Base-by-base conservation (phyloP, 73 alveolate genomes). In the Tetrahymena thermophila region DNA sequence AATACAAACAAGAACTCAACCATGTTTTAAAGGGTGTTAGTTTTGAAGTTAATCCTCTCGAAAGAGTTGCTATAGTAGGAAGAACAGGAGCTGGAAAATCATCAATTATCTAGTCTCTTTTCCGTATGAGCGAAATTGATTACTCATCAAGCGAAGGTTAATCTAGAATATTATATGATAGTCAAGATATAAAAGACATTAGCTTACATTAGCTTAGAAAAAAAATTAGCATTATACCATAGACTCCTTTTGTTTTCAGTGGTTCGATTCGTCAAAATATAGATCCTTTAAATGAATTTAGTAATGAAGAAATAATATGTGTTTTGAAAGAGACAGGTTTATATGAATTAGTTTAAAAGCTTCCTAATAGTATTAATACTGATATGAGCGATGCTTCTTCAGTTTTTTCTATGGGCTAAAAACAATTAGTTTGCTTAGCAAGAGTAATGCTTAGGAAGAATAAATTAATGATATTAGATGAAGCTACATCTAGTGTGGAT, bases 71-170 rank as follows among this genome's bases (percentile, higher is more conserved):
- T 21, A 96, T 98, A 34, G 99, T 98, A 0, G 99, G 99, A 31
- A 96, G 99, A 96, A 98, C 99, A n/a, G 99, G 99, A 0, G 97
- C 99, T 71, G 99, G 99, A 34, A 99, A 99, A 96, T 97, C 99
- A 83, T 98, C 99, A n/a, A 96, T 99, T 43, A 97, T 98, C 35
- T 95, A 97, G 83, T 97, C 98, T 50, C 56, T 97, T 23, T 97
- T 97, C 89, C 56, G 98, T 31, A 93, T 97, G 94, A 56, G 43
- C 11, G 97, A 96, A 56, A 85, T 96, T 57, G 96, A 96, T 38
- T 3, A 35, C 23, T 83, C 34, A 15, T 35, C 85, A 35, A 56
- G 11, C 17, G 57, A 85, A 85, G 99, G 99, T 0, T n/a, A n/a
- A 28, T 43, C 93, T 14, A 34, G 35, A 37, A 37, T 57, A 44